These are phyloP conservation scores for Xylariaceae sp. DNA, from an alignment of 2,329 filamentous ascomycete genomes.

Conservation along the genomic window DNA sequence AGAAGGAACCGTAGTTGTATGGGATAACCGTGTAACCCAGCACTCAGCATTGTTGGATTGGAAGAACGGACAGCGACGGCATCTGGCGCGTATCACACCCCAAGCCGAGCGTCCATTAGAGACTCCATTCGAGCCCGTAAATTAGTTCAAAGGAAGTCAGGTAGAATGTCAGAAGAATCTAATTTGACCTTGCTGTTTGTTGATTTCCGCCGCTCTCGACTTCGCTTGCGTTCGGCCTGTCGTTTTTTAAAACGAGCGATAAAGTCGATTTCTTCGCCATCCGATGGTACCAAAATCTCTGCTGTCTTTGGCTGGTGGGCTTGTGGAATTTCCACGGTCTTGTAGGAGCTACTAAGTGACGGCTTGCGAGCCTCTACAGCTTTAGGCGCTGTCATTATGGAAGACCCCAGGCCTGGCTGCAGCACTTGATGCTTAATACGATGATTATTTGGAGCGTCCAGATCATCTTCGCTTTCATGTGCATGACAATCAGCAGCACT, in stretches of 20 bases:
- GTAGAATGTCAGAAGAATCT: slow-evolving; percentile 34
- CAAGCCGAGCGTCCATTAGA: slow-evolving; percentile 81
- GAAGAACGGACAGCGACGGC: slow-evolving; percentile 78
- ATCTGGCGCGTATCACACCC: slow-evolving; percentile 82
- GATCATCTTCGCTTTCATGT: slow-evolving; percentile 2
- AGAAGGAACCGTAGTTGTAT: slow-evolving; percentile 80
- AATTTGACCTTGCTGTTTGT: slow-evolving; percentile 23
- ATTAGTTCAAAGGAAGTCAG: slow-evolving; percentile 36
- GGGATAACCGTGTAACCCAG: slow-evolving; percentile 83
- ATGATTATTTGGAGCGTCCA: not conserved
- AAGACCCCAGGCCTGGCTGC: not conserved
- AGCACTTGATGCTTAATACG: not conserved
- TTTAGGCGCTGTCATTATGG: not conserved
- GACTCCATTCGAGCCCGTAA: slow-evolving; percentile 55
- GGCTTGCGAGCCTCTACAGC: not conserved
- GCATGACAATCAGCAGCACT: slow-evolving; percentile 36
- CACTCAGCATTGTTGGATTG: slow-evolving; percentile 85
- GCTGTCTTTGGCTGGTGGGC: slow-evolving; percentile 2
- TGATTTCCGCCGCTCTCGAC: slow-evolving; percentile 31
- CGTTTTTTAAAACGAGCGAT: slow-evolving; percentile 34
- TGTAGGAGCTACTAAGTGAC: not conserved
- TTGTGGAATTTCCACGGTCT: not conserved
- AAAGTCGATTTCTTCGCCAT: slow-evolving; percentile 31
- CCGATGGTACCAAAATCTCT: slow-evolving; percentile 18
- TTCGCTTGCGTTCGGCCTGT: slow-evolving; percentile 34